Percentiles rank a stretch among this genome's conserved stretches.
phyloP scores from a whole-genome alignment of 371 early-diverging fungal species.

The Mucor lusitanicus region DNA sequence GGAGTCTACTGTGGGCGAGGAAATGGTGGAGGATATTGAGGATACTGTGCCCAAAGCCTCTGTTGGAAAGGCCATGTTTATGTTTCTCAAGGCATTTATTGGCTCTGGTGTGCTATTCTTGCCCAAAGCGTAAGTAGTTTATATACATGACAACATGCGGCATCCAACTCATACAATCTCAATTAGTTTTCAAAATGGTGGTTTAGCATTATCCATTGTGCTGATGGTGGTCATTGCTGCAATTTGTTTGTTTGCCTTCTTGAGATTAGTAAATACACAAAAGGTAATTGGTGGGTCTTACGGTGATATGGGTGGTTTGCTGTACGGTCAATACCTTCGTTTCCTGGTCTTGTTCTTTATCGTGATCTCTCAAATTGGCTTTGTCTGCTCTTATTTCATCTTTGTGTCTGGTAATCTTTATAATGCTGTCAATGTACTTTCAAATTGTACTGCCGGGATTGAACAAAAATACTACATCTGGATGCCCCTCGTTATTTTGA shows the following conservation, averaged over 20 bases:
- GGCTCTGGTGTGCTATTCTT: conserved; percentile 71
- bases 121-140: conserved; percentile 62
- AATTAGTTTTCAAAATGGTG: conserved; percentile 37
- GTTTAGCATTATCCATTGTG: conserved; percentile 28
- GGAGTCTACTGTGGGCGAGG: conserved; percentile 13
- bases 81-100: conserved; percentile 79
- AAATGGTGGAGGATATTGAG: conserved; percentile 6
- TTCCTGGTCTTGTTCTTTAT: conserved; percentile 63
- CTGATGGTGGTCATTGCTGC: conserved; percentile 30
- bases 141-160: not conserved
- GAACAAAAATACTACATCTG: conserved; percentile 54
- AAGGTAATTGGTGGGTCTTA: conserved; percentile 64
- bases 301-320: conserved; percentile 75
- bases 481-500: conserved; percentile 59
- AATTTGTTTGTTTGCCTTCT: conserved; percentile 35
- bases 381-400: conserved; percentile 51
- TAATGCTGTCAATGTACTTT: conserved; percentile 45
- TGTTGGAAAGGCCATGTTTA: conserved; percentile 69
- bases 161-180: not conserved
- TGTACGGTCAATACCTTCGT: conserved; percentile 64
- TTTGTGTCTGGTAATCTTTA: conserved; percentile 50
- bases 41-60: conserved; percentile 48
- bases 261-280: conserved; percentile 37
- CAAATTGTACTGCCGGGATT: conserved; percentile 37
- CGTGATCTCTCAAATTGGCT: conserved; percentile 67